Percentiles rank a stretch among this genome's conserved stretches.
These are phyloP conservation scores for Esteya vermicola DNA, from an alignment of 2,329 filamentous ascomycete species.

Conservation along the genomic window DNA sequence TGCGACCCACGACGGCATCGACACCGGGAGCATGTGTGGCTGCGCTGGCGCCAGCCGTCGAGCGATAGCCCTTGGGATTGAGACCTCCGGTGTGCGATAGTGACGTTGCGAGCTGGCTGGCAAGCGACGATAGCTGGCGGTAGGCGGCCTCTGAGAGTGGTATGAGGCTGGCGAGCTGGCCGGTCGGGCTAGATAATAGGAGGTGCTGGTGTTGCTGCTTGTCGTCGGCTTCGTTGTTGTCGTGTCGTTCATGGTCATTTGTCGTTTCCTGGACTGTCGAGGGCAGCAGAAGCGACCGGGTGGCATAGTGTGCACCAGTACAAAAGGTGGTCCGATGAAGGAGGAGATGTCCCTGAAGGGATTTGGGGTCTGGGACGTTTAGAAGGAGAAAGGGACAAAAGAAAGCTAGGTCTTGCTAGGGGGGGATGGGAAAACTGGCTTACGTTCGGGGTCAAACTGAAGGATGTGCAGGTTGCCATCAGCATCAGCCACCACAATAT, in stretches of 20 bases:
- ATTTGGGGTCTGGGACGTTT: conserved; percentile 61
- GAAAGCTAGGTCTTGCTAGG: not conserved
- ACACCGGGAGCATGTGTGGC: conserved; percentile 29
- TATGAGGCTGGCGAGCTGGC: conserved; percentile 61
- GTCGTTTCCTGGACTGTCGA: conserved; percentile 36
- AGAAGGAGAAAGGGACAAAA: not conserved
- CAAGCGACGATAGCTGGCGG: conserved; percentile 66
- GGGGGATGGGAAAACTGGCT: conserved; percentile 19
- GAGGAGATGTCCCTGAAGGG: conserved; percentile 74
- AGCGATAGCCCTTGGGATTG: conserved; percentile 69
- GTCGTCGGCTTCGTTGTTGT: conserved; percentile 15
- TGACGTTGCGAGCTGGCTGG: conserved; percentile 63
- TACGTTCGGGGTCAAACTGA: conserved; percentile 90
- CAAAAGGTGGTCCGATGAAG: conserved; percentile 82
- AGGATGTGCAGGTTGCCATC: conserved; percentile 79
- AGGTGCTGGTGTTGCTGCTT: conserved; percentile 16
- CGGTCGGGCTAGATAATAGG: conserved; percentile 31
- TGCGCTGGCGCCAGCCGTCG: conserved; percentile 29
- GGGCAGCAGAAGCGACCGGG: conserved; percentile 62
- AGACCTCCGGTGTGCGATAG: conserved; percentile 66
- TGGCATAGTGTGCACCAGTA: conserved; percentile 62
- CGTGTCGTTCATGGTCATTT: not conserved
- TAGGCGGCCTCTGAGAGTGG: conserved; percentile 70
- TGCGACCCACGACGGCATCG: conserved; percentile 44
- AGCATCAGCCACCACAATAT: conserved; percentile 69